phyloP scores from a whole-genome alignment of 2,329 filamentous ascomycete genomes.

The Arthrobotrys sinensis region DNA sequence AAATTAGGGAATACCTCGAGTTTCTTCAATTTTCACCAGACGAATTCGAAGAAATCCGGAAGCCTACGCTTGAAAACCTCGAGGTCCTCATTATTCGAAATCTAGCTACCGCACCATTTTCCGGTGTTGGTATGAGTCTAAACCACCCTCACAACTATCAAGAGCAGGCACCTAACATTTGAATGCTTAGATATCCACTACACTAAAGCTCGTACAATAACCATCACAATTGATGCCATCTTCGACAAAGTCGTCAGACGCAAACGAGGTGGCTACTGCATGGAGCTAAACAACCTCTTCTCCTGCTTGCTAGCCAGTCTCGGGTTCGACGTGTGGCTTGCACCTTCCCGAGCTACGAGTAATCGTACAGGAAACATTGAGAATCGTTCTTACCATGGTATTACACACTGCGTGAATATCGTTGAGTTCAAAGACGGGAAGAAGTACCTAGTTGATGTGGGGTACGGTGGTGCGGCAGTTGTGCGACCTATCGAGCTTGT shows the following conservation, averaged over 20 bases:
- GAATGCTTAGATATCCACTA: slow-evolving; percentile 54
- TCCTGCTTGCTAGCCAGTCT: slow-evolving; percentile 40
- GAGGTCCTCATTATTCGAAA: slow-evolving; percentile 38
- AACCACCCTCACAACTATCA: too few species aligned
- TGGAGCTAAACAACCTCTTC: slow-evolving; percentile 56
- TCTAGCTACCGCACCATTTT: slow-evolving; percentile 34
- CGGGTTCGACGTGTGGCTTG: slow-evolving; percentile 42
- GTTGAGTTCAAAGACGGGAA: slow-evolving; percentile 41
- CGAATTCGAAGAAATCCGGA: slow-evolving; percentile 22
- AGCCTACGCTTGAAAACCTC: slow-evolving; percentile 42
- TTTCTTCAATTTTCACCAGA: slow-evolving; percentile 41
- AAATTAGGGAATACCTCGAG: slow-evolving; percentile 44
- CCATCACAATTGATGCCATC: slow-evolving; percentile 29
- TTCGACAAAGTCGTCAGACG: slow-evolving; percentile 51
- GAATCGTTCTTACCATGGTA: slow-evolving; percentile 40
- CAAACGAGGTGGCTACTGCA: slow-evolving; percentile 49
- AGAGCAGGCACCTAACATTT: too few species aligned
- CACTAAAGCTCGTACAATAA: slow-evolving; percentile 17
- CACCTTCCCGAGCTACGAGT: slow-evolving; percentile 31
- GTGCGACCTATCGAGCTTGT: slow-evolving; percentile 32
- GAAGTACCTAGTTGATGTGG: slow-evolving; percentile 42
- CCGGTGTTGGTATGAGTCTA: slow-evolving; percentile 41
- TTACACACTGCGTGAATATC: slow-evolving; percentile 42
- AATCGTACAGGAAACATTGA: slow-evolving; percentile 7
- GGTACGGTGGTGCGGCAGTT: slow-evolving; percentile 23